A percentile compares a stretch with the other conserved stretches of the same genome.
These are phyloP conservation scores for Blastobotrys americana DNA, from an alignment of 805 yeast genomes.

Conservation along the genomic window DNA sequence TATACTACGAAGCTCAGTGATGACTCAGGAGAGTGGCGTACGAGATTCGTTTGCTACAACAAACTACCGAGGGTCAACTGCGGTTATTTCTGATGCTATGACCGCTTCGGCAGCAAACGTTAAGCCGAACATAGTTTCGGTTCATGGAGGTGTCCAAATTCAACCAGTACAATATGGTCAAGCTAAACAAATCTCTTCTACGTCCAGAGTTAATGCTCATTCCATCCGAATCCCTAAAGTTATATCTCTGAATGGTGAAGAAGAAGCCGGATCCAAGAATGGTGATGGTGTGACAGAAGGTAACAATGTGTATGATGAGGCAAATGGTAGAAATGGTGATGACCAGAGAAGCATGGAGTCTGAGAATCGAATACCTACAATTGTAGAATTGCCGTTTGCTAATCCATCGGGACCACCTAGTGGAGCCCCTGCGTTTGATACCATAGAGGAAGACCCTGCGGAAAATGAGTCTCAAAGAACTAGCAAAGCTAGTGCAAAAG, in stretches of 20 bases:
- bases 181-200: slow-evolving; percentile 5
- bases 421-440: background rate
- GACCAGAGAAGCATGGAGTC: slow-evolving; percentile 1
- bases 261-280: slow-evolving; percentile 8
- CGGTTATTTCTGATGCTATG: slow-evolving; percentile 36
- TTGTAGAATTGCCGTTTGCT: background rate
- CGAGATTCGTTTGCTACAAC: slow-evolving; percentile 35
- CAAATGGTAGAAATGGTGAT: slow-evolving; percentile 15
- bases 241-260: no score
- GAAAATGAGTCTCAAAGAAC: background rate
- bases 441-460: background rate
- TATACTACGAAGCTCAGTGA: slow-evolving; percentile 19
- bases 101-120: slow-evolving; percentile 70
- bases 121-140: slow-evolving; percentile 61
- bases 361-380: background rate
- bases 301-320: slow-evolving; percentile 22
- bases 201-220: slow-evolving; percentile 19
- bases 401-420: background rate
- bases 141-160: slow-evolving; percentile 19
- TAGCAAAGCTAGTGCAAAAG: background rate
- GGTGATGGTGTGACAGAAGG: slow-evolving; percentile 17
- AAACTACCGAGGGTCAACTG: slow-evolving; percentile 38
- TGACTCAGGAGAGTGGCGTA: slow-evolving; percentile 19
- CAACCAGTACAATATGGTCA: slow-evolving; percentile 10
- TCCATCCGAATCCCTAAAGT: slow-evolving; percentile 28